A percentile compares a stretch with the other conserved stretches of the same genome.
Conservation (phyloP, 495 filamentous ascomycete genomes). For the Penicillium samsonianum region DNA sequence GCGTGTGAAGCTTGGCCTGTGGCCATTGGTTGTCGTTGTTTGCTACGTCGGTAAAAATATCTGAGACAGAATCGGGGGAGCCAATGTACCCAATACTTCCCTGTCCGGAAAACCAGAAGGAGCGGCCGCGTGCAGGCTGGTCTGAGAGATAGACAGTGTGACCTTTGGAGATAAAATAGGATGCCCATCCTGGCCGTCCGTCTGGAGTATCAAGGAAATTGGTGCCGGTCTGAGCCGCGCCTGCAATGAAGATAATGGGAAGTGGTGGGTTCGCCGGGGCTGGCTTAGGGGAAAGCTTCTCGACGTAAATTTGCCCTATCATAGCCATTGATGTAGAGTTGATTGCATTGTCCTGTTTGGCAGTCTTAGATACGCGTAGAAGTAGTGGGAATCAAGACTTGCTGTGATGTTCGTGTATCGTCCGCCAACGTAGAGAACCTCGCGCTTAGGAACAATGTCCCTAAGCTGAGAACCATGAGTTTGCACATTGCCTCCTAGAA, state of each 20-base stretch:
- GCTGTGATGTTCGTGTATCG: constrained; percentile 18
- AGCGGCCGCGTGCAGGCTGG: constrained; percentile 41
- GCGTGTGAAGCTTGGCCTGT: constrained; percentile 49
- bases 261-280: constrained; percentile 16
- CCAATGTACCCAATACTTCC: constrained; percentile 13
- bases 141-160: constrained; percentile 51
- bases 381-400: constrained; percentile 6
- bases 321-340: constrained; percentile 5
- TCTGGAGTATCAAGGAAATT: constrained; percentile 56
- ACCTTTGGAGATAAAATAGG: constrained; percentile 49
- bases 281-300: constrained; percentile 40
- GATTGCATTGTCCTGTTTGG: not conserved
- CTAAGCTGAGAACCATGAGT: constrained; percentile 5
- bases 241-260: constrained; percentile 52
- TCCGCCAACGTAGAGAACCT: constrained; percentile 22
- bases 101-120: constrained; percentile 16
- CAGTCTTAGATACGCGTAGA: not conserved
- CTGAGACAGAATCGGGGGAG: constrained; percentile 28
- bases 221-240: constrained; percentile 45
- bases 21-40: constrained; percentile 41
- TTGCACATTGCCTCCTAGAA: constrained; percentile 6
- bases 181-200: constrained; percentile 51
- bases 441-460: constrained; percentile 6
- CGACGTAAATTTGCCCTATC: constrained; percentile 49
- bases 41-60: constrained; percentile 40